A percentile compares a stretch with the other conserved stretches of the same genome.
phyloP scores from a whole-genome alignment of 2,329 filamentous ascomycete genomes.

The Raffaelea arxii region DNA sequence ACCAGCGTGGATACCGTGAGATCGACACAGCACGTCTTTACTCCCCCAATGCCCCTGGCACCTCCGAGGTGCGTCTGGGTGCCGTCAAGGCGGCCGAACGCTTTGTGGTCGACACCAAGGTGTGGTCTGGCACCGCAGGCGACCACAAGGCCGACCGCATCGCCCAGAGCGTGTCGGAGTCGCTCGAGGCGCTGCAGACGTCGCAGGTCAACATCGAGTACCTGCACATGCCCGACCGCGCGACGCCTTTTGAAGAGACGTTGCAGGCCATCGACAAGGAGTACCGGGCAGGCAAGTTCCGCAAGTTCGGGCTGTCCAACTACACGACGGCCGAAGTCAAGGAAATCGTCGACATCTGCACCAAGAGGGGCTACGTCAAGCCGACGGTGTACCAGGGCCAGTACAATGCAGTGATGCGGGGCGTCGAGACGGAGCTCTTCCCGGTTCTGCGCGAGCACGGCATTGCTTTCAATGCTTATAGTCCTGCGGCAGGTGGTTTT shows the following conservation, averaged over 20 bases:
- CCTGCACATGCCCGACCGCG: constrained; percentile 29
- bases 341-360: constrained; percentile 23
- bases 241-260: constrained; percentile 28
- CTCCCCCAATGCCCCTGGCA: constrained; percentile 15
- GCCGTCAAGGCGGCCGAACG: constrained; percentile 16
- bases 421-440: constrained; percentile 25
- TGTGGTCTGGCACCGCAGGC: constrained; percentile 16
- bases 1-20: constrained; percentile 16
- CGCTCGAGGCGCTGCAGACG: constrained; percentile 20
- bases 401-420: constrained; percentile 28
- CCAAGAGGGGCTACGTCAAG: constrained; percentile 21
- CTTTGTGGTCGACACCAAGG: constrained; percentile 27
- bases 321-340: constrained; percentile 26
- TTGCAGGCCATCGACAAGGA: constrained; percentile 24
- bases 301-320: constrained; percentile 29
- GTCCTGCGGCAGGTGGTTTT: constrained; percentile 6
- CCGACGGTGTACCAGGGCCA: constrained; percentile 30
- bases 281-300: constrained; percentile 26
- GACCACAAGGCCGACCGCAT: constrained; percentile 20
- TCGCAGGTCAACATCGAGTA: constrained; percentile 25
- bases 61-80: constrained; percentile 22
- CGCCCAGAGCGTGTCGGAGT: constrained; percentile 19
- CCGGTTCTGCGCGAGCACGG: constrained; percentile 23
- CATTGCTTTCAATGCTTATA: constrained; percentile 28
- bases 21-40: constrained; percentile 25